Conservation (phyloP, 2,329 filamentous ascomycete genomes). For the Claviceps citrina region DNA sequence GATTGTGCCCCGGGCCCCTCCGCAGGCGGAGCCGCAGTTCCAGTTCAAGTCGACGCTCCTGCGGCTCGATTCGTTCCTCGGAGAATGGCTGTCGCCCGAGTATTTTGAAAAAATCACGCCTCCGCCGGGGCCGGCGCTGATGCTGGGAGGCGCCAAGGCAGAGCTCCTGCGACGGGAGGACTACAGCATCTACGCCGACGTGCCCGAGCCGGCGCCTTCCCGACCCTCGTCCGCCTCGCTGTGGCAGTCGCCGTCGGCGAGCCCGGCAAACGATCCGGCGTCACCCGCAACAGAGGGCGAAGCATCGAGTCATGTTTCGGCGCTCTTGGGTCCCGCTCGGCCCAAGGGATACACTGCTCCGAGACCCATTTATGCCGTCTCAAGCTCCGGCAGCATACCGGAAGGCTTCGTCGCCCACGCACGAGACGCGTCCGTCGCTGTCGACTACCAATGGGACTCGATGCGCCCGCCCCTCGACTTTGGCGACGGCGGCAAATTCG, state of each 20-base stretch:
- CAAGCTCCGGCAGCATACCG: slow-evolving; percentile 65
- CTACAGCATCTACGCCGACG: slow-evolving; percentile 31
- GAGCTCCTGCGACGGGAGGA: slow-evolving; percentile 68
- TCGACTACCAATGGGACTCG: slow-evolving; percentile 97
- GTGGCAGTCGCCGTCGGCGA: slow-evolving; percentile 19
- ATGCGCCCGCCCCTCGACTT: slow-evolving; percentile 63
- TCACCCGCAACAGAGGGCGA: slow-evolving; percentile 14
- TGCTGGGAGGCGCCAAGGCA: slow-evolving; percentile 79
- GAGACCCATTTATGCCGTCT: slow-evolving; percentile 69
- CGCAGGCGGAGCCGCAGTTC: slow-evolving; percentile 11
- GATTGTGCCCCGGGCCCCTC: slow-evolving; percentile 18
- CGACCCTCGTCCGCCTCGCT: slow-evolving; percentile 14
- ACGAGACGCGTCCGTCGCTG: slow-evolving; percentile 64
- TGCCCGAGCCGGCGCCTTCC: slow-evolving; percentile 10
- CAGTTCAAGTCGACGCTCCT: slow-evolving; percentile 44
- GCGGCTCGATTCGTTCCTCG: slow-evolving; percentile 80
- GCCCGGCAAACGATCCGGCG: slow-evolving; percentile 10
- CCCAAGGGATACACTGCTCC: slow-evolving; percentile 59
- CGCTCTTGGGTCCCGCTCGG: too few relatives aligned
- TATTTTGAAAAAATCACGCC: slow-evolving; percentile 90
- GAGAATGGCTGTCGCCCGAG: slow-evolving; percentile 86
- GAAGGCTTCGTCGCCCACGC: slow-evolving; percentile 81
- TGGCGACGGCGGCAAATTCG: slow-evolving; percentile 75
- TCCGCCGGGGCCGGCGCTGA: slow-evolving; percentile 69
- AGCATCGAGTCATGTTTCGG: slow-evolving; percentile 14